These are phyloP conservation scores for Rubroboletus satanas DNA, from an alignment of 768 basidiomycete species.

Conservation along the genomic window DNA sequence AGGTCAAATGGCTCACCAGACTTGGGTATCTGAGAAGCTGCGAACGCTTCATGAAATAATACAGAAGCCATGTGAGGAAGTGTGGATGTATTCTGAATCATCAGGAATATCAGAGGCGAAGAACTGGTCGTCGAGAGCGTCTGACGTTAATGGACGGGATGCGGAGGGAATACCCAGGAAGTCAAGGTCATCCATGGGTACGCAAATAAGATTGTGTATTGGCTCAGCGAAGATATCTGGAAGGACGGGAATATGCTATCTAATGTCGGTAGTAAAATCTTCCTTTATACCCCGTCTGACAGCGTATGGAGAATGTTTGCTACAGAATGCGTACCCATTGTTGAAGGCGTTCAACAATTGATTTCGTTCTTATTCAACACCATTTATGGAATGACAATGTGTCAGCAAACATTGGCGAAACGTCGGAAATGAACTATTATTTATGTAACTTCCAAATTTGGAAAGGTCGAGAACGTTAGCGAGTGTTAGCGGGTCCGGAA, in stretches of 20 bases:
- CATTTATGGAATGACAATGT: slow-evolving; percentile 1
- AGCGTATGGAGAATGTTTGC: background rate
- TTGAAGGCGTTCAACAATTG: background rate
- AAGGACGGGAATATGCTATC: background rate
- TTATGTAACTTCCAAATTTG: background rate
- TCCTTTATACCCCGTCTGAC: background rate
- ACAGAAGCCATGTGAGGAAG: background rate
- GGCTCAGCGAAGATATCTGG: background rate
- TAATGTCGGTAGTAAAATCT: too few species aligned
- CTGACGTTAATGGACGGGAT: background rate
- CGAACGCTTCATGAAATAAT: slow-evolving; percentile 1
- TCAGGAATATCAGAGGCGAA: background rate
- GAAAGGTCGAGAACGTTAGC: too few species aligned
- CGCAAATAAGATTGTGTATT: background rate
- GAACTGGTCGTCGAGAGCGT: background rate
- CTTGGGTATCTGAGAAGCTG: background rate
- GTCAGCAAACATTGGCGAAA: background rate
- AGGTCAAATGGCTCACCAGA: background rate
- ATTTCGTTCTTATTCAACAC: background rate
- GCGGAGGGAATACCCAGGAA: background rate
- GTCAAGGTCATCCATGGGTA: slow-evolving; percentile 9
- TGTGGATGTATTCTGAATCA: background rate
- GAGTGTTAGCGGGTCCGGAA: too few species aligned
- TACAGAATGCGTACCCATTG: background rate
- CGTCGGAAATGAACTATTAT: background rate